Evolutionary conservation across 257 asterid genomes (phyloP).

Genomic region (Solanum arcanum): DNA sequence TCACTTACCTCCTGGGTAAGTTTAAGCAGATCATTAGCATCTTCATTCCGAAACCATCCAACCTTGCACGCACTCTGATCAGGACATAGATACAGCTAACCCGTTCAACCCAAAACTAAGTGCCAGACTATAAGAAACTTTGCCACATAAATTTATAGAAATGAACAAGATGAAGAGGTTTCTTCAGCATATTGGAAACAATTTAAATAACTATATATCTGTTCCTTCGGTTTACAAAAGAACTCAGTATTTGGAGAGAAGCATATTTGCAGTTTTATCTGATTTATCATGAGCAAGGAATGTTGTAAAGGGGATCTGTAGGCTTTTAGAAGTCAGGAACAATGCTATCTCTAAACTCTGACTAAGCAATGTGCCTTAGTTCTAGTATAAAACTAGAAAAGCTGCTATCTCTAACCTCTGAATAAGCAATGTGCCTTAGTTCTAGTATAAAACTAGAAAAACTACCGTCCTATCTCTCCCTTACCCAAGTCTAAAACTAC

Average conservation of each 20-base stretch:
- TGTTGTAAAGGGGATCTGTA: background rate
- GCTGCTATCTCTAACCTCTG: background rate
- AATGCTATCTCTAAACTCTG: background rate
- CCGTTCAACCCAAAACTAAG: background rate
- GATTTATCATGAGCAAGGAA: background rate
- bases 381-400: background rate
- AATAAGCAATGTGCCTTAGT: too few relatives aligned
- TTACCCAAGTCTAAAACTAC: background rate
- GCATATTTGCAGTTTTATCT: background rate
- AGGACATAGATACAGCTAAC: background rate
- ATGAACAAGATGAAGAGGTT: background rate
- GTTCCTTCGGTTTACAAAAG: background rate
- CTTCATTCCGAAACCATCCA: conserved; percentile 1
- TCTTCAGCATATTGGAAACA: background rate
- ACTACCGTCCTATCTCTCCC: background rate
- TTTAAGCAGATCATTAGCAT: background rate
- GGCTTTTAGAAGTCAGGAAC: background rate
- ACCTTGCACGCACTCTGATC: conserved; percentile 1
- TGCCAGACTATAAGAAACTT: background rate
- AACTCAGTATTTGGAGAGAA: background rate
- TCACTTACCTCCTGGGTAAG: background rate
- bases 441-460: background rate
- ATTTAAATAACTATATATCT: background rate
- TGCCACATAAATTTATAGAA: background rate
- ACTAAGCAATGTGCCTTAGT: background rate